Evolutionary conservation across 2,329 filamentous ascomycete species (phyloP), one percentile per base, ranked within the genome.

Genomic region (Penicillium vulpinum): DNA sequence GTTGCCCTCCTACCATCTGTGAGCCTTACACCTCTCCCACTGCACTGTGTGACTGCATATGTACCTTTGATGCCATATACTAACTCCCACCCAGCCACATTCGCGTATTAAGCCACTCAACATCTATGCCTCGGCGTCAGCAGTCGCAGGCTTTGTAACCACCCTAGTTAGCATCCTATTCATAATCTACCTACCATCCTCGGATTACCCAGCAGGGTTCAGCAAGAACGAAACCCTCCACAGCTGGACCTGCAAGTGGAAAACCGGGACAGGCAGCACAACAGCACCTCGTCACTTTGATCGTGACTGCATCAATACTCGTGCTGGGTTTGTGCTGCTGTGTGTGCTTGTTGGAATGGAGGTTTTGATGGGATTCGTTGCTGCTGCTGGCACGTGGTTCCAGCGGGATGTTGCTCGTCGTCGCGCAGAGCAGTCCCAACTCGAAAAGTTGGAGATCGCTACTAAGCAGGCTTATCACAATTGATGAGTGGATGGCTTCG

Each of bases 191-290:
- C 69, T 58, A 6, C 71, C 70, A 2, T 64, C 60, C 22, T 67
- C 70, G n/a, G 63, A 56, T 5, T 69, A 66, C 33, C 71, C 66
- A 6, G 62, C 29, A 9, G 69, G 69, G 24, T 75, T 73, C 51
- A 66, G 56, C 35, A 26, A 59, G 1, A 69, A 69, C 33, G 73
- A 77, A 57, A 76, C 75, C 7, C 65, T 77, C n/a, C 67, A 72
- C 18, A 73, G 70, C 38, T 77, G 75, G 75, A 75, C 75, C 8
- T 77, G 75, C 60, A 77, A 74, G 54, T 77, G 74, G 74, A 67
- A 69, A 31, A 36, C 43, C 4, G 61, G 66, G 9, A 56, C 56
- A 5, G 54, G 62, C 31, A 64, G 62, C 10, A 55, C 59, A 0
- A 33, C 47, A 1, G 53, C 70, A 4, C 76, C 77, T 0, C 57